phyloP scores from a whole-genome alignment of 116 monocot species.

The Zostera marina region DNA sequence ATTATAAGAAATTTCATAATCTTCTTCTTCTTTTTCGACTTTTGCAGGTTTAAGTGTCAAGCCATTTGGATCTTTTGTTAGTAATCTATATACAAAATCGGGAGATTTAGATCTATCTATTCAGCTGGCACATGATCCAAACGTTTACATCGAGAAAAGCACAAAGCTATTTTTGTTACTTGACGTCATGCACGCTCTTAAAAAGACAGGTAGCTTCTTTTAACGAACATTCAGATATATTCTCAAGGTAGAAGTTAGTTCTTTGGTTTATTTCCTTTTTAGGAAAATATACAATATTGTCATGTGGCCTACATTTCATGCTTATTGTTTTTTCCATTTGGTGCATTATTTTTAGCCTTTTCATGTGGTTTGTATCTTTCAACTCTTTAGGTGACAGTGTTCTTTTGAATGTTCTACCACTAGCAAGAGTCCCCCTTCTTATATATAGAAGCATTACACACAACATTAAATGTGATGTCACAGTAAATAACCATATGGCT shows the following conservation, averaged over 20 bases:
- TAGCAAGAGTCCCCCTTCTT: constrained; percentile 75
- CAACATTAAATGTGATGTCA: constrained; percentile 67
- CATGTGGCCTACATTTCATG: neutral
- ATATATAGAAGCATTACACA: constrained; percentile 28
- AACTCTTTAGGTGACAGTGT: constrained; percentile 31
- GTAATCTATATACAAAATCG: constrained; percentile 52
- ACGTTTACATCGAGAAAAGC: constrained; percentile 7
- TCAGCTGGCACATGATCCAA: constrained; percentile 9
- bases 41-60: constrained; percentile 33
- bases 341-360: too few species aligned
- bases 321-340: too few species aligned
- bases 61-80: constrained; percentile 83
- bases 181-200: constrained; percentile 26
- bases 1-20: neutral
- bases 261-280: neutral
- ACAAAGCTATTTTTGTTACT: constrained; percentile 24
- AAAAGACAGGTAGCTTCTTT: constrained; percentile 28
- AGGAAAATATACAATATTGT: neutral
- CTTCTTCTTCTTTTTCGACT: neutral
- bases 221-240: neutral
- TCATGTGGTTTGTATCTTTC: too few species aligned
- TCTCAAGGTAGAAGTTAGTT: neutral
- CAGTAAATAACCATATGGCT: constrained; percentile 54
- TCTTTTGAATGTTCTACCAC: constrained; percentile 25
- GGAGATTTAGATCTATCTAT: constrained; percentile 77